Evolutionary conservation across 169 alveolate genomes (phyloP).

Genomic region (Pseudocohnilembus persalinus): DNA sequence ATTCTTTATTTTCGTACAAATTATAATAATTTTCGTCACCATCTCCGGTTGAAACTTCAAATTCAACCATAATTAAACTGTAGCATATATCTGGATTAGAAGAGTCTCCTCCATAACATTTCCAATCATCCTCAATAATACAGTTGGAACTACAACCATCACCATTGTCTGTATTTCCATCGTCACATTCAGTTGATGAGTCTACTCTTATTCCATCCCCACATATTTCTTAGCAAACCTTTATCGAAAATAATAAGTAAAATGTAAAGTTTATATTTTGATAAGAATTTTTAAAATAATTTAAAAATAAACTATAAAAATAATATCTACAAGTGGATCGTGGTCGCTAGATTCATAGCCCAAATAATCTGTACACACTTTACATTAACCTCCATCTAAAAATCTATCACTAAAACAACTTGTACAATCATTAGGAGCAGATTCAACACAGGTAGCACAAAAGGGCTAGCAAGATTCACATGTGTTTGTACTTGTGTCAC

Average conservation of each 20-base stretch:
- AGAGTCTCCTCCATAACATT: conserved; percentile 9
- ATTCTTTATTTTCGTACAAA: not conserved
- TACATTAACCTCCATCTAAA: not conserved
- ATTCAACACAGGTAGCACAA: not conserved
- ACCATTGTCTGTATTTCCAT: conserved; percentile 46
- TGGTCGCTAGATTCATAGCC: not conserved
- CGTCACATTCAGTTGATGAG: conserved; percentile 12
- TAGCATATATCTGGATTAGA: not conserved
- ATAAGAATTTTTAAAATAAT: no score
- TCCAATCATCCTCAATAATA: conserved; percentile 36
- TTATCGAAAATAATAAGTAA: no score
- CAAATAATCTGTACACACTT: not conserved
- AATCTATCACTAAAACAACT: not conserved
- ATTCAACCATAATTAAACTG: not conserved
- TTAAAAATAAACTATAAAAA: no score
- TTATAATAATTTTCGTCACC: no score
- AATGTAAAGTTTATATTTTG: not conserved
- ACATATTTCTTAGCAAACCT: not conserved
- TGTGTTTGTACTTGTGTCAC: not conserved
- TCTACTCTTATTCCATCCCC: not conserved
- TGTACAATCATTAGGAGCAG: not conserved
- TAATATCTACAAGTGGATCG: not conserved
- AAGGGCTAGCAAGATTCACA: not conserved
- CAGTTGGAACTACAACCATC: conserved; percentile 57
- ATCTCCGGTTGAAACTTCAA: not conserved